Evolutionary conservation across 768 basidiomycete genomes (phyloP).

Genomic region (Daedaleopsis nitida): DNA sequence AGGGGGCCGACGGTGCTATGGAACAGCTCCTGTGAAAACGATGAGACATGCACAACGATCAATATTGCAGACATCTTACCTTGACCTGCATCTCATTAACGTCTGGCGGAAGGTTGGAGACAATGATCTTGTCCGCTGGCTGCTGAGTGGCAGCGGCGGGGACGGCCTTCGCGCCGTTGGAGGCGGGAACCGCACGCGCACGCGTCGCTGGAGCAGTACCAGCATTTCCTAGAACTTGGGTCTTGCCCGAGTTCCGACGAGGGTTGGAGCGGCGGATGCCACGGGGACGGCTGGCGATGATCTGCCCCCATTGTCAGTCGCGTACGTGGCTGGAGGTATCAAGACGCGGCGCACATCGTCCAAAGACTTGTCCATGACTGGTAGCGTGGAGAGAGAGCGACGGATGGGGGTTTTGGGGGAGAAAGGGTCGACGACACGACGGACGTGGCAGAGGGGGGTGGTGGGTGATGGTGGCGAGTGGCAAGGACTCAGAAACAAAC

Average conservation of each 20-base stretch:
- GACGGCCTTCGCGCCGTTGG: slow-evolving; percentile 40
- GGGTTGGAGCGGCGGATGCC: slow-evolving; percentile 43
- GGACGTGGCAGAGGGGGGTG: slow-evolving; percentile 21
- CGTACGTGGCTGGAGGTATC: slow-evolving; percentile 23
- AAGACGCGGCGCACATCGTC: slow-evolving; percentile 61
- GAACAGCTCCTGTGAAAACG: slow-evolving; percentile 79
- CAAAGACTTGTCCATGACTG: slow-evolving; percentile 76
- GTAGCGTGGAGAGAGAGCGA: not conserved
- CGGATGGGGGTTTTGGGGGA: slow-evolving; percentile 1
- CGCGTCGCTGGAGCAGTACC: slow-evolving; percentile 50
- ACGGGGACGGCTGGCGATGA: slow-evolving; percentile 66
- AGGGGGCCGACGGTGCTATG: slow-evolving; percentile 86
- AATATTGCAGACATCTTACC: slow-evolving; percentile 50
- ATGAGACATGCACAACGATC: not conserved
- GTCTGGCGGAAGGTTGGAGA: slow-evolving; percentile 90
- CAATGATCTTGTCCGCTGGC: slow-evolving; percentile 87
- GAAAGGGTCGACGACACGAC: slow-evolving; percentile 20
- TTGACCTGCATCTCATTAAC: slow-evolving; percentile 94
- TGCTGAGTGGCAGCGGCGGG: slow-evolving; percentile 37
- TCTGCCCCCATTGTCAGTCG: slow-evolving; percentile 38
- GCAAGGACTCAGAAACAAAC: slow-evolving; percentile 34
- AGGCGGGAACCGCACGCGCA: slow-evolving; percentile 49
- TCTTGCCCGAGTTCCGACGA: slow-evolving; percentile 49
- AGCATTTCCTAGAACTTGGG: slow-evolving; percentile 62
- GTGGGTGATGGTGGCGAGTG: slow-evolving; percentile 33